Percentiles rank a stretch among this genome's conserved stretches.
Evolutionary conservation across 345 rosid genomes (phyloP).

Genomic region (Hibiscus tridactylites): DNA sequence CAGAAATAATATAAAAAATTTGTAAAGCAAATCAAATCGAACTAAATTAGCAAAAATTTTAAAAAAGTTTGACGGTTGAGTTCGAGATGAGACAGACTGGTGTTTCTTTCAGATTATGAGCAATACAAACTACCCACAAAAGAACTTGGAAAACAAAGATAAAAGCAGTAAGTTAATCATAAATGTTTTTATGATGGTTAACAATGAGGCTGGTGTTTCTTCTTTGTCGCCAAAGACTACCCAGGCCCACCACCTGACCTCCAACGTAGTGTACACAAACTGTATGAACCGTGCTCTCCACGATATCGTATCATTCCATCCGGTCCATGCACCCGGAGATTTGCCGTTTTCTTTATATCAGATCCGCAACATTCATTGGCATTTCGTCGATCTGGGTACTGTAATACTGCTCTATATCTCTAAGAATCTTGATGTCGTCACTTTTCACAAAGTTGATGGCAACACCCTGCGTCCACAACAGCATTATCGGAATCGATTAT

Average conservation of each 20-base stretch:
- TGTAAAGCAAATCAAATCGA: too few relatives aligned
- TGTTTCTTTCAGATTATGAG: too few relatives aligned
- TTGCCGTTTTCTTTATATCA: slow-evolving; percentile 5
- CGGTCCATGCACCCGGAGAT: neutral
- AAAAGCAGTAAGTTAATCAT: neutral
- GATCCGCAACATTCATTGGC: slow-evolving; percentile 91
- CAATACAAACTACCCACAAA: too few relatives aligned
- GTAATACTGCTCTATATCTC: slow-evolving; percentile 87
- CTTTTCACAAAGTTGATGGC: slow-evolving; percentile 83
- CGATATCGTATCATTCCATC: neutral
- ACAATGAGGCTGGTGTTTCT: neutral
- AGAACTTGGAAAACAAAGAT: too few relatives aligned
- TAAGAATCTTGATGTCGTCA: slow-evolving; percentile 79
- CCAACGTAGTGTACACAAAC: neutral
- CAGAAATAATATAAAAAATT: too few relatives aligned
- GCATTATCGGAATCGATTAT: neutral
- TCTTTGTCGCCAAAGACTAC: neutral
- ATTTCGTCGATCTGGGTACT: slow-evolving; percentile 94
- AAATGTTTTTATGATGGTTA: neutral
- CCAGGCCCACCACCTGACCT: neutral
- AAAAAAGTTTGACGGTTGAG: too few relatives aligned
- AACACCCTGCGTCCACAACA: slow-evolving; percentile 50
- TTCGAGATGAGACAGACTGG: too few relatives aligned
- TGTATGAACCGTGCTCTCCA: neutral
- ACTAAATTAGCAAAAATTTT: too few relatives aligned